Base-by-base conservation (phyloP, 179 eudicot genomes). In the Silene coronaria region DNA sequence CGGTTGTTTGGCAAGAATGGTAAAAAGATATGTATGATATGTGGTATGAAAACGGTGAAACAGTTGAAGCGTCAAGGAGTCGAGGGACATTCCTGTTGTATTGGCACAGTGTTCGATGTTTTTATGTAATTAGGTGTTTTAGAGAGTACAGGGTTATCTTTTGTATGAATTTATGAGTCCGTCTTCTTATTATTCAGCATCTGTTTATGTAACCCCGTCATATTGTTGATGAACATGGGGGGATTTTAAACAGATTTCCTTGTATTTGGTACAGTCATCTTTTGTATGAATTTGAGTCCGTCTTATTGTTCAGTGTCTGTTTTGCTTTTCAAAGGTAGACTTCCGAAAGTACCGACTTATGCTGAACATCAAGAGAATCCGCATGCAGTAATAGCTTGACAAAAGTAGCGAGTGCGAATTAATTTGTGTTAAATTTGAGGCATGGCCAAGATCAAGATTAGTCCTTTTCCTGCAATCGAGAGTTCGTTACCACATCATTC, bases 71-170 rank as follows among this genome's bases (percentile, higher is more conserved):
- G 72, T 76, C 59, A 45, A 38, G 48, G 23, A 19, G 72, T 45
- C 22, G 73, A 70, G 59, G 57, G 77, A 42, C 13, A 13, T 42
- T 42, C 48, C 48, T 11, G 48, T 42, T 42, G 48, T 42, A 42
- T 42, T 42, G 48, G 48, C 64, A 24, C 26, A 28, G 75, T 38
- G 27, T 13, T 26, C 24, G 30, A 48, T 78, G 73, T 30, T 76
- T 84, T 75, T 63, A 72, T 85, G 87, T 85, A 82, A 71, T 36
- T 81, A 79, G 81, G 61, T 48, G 70, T 65, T 68, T 85, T 38
- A 42, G 72, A 34, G 67, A 64, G 80, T 77, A 42, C 80, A 77
- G 81, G 66, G 72, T 63, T 26, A 74, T 60, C 48, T 42, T 42
- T 42, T 42, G 48, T 42, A 42, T 42, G 48, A 7, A 42, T 42